Conservation (phyloP, 2,329 filamentous ascomycete genomes). For the Nemania abortiva region DNA sequence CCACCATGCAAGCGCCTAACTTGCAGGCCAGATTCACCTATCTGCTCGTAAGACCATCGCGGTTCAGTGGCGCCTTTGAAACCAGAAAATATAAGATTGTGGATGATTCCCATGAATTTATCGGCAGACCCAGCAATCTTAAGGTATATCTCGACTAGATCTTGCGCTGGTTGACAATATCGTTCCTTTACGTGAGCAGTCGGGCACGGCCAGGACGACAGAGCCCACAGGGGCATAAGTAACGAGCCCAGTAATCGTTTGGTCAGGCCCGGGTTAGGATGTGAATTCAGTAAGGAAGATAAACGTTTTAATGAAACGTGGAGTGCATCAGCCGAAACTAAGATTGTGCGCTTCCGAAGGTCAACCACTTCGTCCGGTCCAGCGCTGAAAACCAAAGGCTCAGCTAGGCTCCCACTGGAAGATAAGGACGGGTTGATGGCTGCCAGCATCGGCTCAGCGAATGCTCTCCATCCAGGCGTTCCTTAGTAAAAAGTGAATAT, state of each 20-base stretch:
- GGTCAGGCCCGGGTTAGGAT: constrained; percentile 74
- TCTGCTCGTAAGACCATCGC: constrained; percentile 66
- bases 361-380: constrained; percentile 59
- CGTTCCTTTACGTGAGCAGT: constrained; percentile 52
- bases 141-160: constrained; percentile 68
- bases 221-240: constrained; percentile 71
- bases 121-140: constrained; percentile 66
- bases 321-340: constrained; percentile 64
- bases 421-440: constrained; percentile 60
- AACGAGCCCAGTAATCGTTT: constrained; percentile 71
- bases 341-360: constrained; percentile 56
- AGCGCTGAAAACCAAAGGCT: constrained; percentile 45
- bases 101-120: constrained; percentile 62
- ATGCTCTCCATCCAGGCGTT: constrained; percentile 70
- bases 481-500: constrained; percentile 53
- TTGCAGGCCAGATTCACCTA: constrained; percentile 63
- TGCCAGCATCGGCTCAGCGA: constrained; percentile 69
- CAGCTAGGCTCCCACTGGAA: constrained; percentile 42
- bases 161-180: constrained; percentile 60
- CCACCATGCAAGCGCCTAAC: constrained; percentile 55
- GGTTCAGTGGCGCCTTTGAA: constrained; percentile 49
- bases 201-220: constrained; percentile 64
- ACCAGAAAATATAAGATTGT: constrained; percentile 69
- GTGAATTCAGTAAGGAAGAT: constrained; percentile 68
- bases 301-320: constrained; percentile 66